Percentiles rank a stretch among this genome's conserved stretches.
Conservation (phyloP, 257 asterid genomes). For the Dorcoceras hygrometricum region DNA sequence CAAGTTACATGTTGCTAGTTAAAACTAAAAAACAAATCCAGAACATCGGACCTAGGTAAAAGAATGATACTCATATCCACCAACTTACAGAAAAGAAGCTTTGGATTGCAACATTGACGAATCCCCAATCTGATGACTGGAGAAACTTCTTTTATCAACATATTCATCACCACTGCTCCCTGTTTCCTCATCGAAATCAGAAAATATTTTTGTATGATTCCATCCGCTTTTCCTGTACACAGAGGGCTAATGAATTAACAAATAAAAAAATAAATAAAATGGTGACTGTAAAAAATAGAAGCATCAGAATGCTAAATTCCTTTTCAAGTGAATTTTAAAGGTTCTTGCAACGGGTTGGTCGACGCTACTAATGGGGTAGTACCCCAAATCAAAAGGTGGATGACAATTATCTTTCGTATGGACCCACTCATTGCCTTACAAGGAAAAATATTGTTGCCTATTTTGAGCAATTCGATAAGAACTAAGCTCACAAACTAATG, state of each 20-base stretch:
- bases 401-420: no score
- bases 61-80: constrained; percentile 3
- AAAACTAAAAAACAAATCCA: not conserved
- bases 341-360: not conserved
- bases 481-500: no score
- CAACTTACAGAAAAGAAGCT: constrained; percentile 63
- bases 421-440: no score
- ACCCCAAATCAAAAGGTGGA: no score
- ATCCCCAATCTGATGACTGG: constrained; percentile 47
- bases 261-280: constrained; percentile 5
- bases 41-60: not conserved
- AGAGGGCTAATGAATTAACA: constrained; percentile 13
- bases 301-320: not conserved
- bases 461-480: no score
- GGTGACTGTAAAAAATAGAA: not conserved
- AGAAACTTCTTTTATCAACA: constrained; percentile 36
- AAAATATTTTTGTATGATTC: constrained; percentile 88
- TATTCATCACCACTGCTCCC: constrained; percentile 49
- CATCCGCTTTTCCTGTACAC: constrained; percentile 76
- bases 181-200: constrained; percentile 65
- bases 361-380: no score
- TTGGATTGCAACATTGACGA: constrained; percentile 44
- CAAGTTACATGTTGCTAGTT: constrained; percentile 10
- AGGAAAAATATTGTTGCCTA: no score
- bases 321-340: constrained; percentile 1